These are phyloP conservation scores for Cercophora samala DNA, from an alignment of 495 filamentous ascomycete species.

Conservation along the genomic window DNA sequence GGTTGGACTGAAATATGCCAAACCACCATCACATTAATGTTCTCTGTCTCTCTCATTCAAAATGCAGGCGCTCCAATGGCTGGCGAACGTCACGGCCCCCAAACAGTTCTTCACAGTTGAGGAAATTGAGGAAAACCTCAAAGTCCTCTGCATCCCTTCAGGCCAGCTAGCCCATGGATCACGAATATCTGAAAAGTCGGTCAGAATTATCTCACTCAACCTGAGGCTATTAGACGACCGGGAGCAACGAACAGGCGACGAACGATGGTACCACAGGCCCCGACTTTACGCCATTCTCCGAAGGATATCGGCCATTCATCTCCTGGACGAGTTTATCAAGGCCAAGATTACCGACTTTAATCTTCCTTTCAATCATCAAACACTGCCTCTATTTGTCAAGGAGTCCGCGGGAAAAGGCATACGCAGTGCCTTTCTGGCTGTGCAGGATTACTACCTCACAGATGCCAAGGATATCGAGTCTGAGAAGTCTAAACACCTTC, in stretches of 20 bases:
- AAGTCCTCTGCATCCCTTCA: not conserved
- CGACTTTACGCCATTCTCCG: constrained; percentile 18
- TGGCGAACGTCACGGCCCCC: too few relatives aligned
- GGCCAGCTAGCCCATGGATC: not conserved
- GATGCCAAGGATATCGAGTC: constrained; percentile 18
- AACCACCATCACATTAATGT: too few relatives aligned
- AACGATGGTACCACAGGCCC: constrained; percentile 8
- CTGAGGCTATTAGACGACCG: constrained; percentile 6
- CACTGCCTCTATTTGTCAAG: constrained; percentile 32
- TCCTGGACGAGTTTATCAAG: constrained; percentile 18
- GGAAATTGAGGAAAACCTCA: not conserved
- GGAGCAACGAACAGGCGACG: not conserved
- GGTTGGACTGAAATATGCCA: too few relatives aligned
- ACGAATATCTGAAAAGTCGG: not conserved
- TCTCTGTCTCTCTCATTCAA: too few relatives aligned
- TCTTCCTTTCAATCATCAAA: constrained; percentile 17
- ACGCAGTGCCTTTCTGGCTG: constrained; percentile 48
- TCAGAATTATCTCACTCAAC: not conserved
- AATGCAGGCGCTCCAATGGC: too few relatives aligned
- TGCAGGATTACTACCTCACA: constrained; percentile 52
- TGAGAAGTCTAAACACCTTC: constrained; percentile 10
- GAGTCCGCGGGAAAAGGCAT: constrained; percentile 38
- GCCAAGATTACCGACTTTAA: constrained; percentile 13
- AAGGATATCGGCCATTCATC: constrained; percentile 6
- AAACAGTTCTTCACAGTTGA: too few relatives aligned